phyloP scores from a whole-genome alignment of 2,329 filamentous ascomycete species.

The Drechslera avenae region DNA sequence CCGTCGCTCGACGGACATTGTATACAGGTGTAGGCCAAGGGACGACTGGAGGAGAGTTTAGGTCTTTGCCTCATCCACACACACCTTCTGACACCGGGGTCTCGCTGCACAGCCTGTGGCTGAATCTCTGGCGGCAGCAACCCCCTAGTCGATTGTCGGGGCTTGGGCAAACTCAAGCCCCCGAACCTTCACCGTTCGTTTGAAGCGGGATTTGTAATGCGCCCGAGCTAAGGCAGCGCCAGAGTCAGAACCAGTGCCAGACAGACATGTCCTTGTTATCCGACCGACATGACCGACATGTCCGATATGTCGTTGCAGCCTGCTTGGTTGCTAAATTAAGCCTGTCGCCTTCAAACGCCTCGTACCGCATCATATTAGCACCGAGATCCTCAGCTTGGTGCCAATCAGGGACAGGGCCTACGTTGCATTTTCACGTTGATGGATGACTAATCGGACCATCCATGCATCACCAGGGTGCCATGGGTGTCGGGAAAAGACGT shows the following conservation, averaged over 20 bases:
- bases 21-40: conserved; percentile 3
- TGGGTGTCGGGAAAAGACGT: background rate
- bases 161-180: conserved; percentile 3
- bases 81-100: background rate
- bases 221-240: too few species aligned
- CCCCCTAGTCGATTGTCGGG: conserved; percentile 14
- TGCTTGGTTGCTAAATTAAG: too few species aligned
- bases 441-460: too few species aligned
- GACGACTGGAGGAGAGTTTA: background rate
- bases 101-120: conserved; percentile 4
- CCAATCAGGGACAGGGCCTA: too few species aligned
- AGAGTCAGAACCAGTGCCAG: too few species aligned
- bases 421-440: too few species aligned
- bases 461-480: background rate
- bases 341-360: too few species aligned
- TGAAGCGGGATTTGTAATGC: background rate
- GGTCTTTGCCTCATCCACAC: background rate
- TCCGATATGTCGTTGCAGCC: too few species aligned
- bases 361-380: too few species aligned
- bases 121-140: conserved; percentile 10
- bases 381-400: too few species aligned
- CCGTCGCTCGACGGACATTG: conserved; percentile 35
- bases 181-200: background rate
- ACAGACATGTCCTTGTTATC: too few species aligned
- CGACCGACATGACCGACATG: too few species aligned